Base-by-base conservation (phyloP, 1,284 basidiomycete genomes). In the Marasmius oreades region DNA sequence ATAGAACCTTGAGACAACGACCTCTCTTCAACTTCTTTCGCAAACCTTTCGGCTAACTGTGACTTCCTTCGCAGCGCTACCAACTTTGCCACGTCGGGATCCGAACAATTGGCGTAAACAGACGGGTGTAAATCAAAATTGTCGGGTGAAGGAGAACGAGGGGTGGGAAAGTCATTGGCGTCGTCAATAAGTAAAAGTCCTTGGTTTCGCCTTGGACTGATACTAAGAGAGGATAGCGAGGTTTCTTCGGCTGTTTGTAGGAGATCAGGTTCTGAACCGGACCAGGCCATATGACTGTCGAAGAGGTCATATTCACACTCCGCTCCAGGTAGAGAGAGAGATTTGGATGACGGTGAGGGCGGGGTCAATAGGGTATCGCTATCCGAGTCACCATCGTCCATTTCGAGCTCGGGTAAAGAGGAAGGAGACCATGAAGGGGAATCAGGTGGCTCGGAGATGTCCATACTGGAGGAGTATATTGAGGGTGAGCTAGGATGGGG, bases 111-210 rank as follows among this genome's bases (percentile, higher is more conserved):
- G 23, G 72, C 58, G 58, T 73, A 62, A 36, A 71, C 62, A 18
- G 67, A 63, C 51, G 67, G 53, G 57, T 75, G 72, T 51, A 77
- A 63, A 55, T 77, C 73, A 51, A 69, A 70, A 55, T 69, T 70
- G 55, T 78, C 77, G 0, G 78, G 78, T 0, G 78, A 80, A 1
- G 77, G 78, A 1, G 79, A 79, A 26, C 74, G 76, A 1, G 69
- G 70, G n/a, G 69, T 59, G 0, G 70, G 70, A 23, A 73, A 64
- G 52, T 77, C 74, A 42, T 68, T 68, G 18, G 74, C 70, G 54
- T 73, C 72, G 39, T 76, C 72, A 55, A 77, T 64, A 55, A 78
- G 70, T 12, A 78, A 65, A 6, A 77, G 66, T 58, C 62, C 69
- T 10, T 20, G 26, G n/a, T 26, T n/a, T 20, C 14, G 24, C 28